Conservation (phyloP, 106 monocot species). For the Dioscorea alata region DNA sequence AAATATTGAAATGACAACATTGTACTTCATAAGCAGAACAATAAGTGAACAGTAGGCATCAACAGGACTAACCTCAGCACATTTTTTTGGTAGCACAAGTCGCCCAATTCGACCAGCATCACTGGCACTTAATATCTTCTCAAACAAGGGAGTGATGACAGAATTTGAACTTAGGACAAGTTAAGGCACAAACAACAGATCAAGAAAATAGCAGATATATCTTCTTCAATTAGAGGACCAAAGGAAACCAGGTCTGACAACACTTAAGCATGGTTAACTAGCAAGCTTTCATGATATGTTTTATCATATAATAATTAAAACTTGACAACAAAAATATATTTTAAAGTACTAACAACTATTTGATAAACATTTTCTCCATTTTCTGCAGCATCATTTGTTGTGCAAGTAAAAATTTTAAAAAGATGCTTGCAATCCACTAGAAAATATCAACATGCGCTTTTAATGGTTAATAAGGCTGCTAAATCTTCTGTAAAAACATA, state of each 20-base stretch:
- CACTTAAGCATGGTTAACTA: no score
- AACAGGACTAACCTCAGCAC: conserved; percentile 72
- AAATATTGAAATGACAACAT: no score
- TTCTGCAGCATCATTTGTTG: no score
- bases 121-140: conserved; percentile 97
- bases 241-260: no score
- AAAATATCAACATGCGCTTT: no score
- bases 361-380: background rate
- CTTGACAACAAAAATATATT: background rate
- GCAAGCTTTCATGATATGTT: no score
- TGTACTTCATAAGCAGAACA: background rate
- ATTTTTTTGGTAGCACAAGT: conserved; percentile 93
- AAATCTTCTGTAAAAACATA: no score
- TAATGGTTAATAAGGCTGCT: no score
- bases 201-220: background rate
- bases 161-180: conserved; percentile 61
- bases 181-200: conserved; percentile 38
- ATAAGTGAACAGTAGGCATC: no score
- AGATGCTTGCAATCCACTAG: no score
- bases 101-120: conserved; percentile 98
- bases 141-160: conserved; percentile 90
- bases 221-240: background rate
- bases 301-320: background rate
- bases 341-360: background rate
- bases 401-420: no score